Conservation (phyloP, 2,329 filamentous ascomycete species). For the Epichloe bromicola region DNA sequence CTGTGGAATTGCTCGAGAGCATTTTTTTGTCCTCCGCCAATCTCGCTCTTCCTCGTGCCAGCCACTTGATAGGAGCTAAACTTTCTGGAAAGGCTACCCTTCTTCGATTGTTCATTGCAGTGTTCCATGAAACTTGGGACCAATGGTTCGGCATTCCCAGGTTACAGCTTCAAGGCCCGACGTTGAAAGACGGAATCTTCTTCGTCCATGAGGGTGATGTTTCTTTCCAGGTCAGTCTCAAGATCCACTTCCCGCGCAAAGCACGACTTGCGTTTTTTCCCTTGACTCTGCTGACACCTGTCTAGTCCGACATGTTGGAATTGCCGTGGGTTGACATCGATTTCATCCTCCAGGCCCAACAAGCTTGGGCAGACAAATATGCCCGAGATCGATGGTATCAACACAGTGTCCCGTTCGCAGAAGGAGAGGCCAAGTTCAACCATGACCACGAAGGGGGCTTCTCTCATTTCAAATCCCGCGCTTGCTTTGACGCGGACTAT, state of each 20-base stretch:
- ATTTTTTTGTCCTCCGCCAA: slow-evolving; percentile 40
- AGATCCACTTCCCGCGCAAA: not conserved
- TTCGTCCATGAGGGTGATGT: slow-evolving; percentile 22
- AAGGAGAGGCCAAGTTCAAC: not conserved
- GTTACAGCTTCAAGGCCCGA: slow-evolving; percentile 7
- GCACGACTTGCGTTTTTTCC: not conserved
- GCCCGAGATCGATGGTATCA: slow-evolving; percentile 21
- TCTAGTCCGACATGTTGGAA: slow-evolving; percentile 29
- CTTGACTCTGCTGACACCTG: not conserved
- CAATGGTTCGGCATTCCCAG: slow-evolving; percentile 21
- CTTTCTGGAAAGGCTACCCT: slow-evolving; percentile 30
- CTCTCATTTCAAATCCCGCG: slow-evolving; percentile 19
- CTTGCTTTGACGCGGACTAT: slow-evolving; percentile 26
- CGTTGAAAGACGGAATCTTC: slow-evolving; percentile 1
- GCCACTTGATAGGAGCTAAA: slow-evolving; percentile 29
- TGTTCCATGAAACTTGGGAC: slow-evolving; percentile 26
- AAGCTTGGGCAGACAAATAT: slow-evolving; percentile 31
- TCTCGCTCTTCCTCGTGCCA: slow-evolving; percentile 31
- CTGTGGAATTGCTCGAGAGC: slow-evolving; percentile 38
- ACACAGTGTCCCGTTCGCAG: slow-evolving; percentile 14
- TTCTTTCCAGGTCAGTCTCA: slow-evolving; percentile 28
- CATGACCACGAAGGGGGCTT: slow-evolving; percentile 13
- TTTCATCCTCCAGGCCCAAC: slow-evolving; percentile 33
- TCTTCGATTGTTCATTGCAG: slow-evolving; percentile 23
- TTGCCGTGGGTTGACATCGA: slow-evolving; percentile 32